phyloP scores from a whole-genome alignment of 495 filamentous ascomycete genomes.

The Xylaria palmicola region DNA sequence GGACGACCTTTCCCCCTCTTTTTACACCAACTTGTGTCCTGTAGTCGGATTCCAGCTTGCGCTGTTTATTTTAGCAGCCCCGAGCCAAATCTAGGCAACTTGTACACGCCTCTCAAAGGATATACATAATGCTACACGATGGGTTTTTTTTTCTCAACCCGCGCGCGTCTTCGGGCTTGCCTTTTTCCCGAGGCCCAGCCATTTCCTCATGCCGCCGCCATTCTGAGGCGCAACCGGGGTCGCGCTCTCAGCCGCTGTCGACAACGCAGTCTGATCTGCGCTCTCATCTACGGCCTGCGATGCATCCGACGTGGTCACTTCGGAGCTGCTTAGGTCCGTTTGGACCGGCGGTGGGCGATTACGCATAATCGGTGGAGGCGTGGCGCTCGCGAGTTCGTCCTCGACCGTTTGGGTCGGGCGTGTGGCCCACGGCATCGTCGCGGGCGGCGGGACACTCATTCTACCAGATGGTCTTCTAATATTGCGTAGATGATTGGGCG shows the following conservation, averaged over 20 bases:
- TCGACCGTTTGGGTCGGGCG: constrained; percentile 22
- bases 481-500: constrained; percentile 16
- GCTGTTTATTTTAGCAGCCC: background rate
- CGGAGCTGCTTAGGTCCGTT: constrained; percentile 22
- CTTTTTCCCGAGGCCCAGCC: constrained; percentile 38
- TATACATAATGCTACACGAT: constrained; percentile 6
- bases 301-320: background rate
- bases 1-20: background rate
- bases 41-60: background rate
- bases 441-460: constrained; percentile 27
- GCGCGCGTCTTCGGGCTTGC: constrained; percentile 34
- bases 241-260: constrained; percentile 12
- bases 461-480: constrained; percentile 17
- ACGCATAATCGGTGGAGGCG: constrained; percentile 47
- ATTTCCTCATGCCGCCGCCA: constrained; percentile 34
- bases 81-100: background rate
- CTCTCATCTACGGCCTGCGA: constrained; percentile 7
- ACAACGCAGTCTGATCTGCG: constrained; percentile 6
- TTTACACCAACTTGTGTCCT: background rate
- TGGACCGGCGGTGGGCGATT: constrained; percentile 28
- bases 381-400: constrained; percentile 36
- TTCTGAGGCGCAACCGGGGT: constrained; percentile 14
- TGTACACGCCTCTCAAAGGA: background rate
- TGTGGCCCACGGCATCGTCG: constrained; percentile 23
- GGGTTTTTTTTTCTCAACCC: constrained; percentile 17